phyloP scores from a whole-genome alignment of 805 yeast genomes.

The Suhomyces pyralidae region DNA sequence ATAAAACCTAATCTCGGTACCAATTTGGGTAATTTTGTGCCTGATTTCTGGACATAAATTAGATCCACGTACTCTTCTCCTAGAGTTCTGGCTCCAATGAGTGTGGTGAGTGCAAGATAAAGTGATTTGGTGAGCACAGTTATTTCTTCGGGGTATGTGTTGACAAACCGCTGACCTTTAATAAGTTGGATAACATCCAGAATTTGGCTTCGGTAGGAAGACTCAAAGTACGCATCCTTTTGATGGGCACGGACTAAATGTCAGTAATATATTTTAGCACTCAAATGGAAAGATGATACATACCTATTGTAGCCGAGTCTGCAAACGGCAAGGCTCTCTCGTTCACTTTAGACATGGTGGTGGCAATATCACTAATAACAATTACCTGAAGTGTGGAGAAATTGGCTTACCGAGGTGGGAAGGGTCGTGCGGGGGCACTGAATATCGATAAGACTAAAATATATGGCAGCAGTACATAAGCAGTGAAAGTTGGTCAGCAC shows the following conservation, averaged over 20 bases:
- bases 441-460: not conserved
- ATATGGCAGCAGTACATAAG: too few species aligned
- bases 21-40: slow-evolving; percentile 47
- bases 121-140: slow-evolving; percentile 53
- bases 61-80: slow-evolving; percentile 95
- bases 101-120: slow-evolving; percentile 74
- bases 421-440: not conserved
- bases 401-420: not conserved
- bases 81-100: slow-evolving; percentile 71
- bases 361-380: not conserved
- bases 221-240: slow-evolving; percentile 75
- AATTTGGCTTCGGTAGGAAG: slow-evolving; percentile 51
- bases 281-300: slow-evolving; percentile 21
- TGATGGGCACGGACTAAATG: slow-evolving; percentile 77
- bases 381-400: not conserved
- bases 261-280: slow-evolving; percentile 17
- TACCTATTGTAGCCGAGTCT: slow-evolving; percentile 82
- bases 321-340: slow-evolving; percentile 56
- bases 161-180: slow-evolving; percentile 63
- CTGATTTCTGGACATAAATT: slow-evolving; percentile 55
- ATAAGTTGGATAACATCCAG: slow-evolving; percentile 53
- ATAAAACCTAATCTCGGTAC: slow-evolving; percentile 56
- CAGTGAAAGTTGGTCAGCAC: not conserved
- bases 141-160: slow-evolving; percentile 61
- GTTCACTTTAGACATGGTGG: slow-evolving; percentile 6